These are phyloP conservation scores for Phytophthora cactorum DNA, from an alignment of 352 stramenopile species.

Conservation along the genomic window DNA sequence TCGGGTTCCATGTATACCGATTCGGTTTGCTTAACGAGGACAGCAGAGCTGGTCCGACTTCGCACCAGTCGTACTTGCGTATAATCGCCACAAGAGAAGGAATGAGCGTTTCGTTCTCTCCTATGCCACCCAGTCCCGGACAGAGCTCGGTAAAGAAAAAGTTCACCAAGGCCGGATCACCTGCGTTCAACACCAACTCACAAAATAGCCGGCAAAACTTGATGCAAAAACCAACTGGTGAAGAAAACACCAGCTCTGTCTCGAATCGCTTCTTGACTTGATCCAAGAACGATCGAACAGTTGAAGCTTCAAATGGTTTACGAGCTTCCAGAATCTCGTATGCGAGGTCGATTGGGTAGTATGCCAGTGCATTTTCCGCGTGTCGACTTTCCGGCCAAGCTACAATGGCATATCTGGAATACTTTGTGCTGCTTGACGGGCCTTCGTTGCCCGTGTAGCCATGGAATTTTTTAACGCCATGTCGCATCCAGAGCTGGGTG, in stretches of 20 bases:
- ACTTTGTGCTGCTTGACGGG: constrained; percentile 16
- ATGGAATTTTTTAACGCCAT: neutral
- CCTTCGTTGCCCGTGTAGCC: neutral
- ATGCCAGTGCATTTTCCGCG: constrained; percentile 1
- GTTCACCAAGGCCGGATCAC: neutral
- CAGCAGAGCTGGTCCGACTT: neutral
- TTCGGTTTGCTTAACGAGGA: neutral
- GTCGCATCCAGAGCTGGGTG: neutral
- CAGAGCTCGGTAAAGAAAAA: neutral
- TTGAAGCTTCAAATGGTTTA: neutral
- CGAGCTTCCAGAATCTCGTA: neutral
- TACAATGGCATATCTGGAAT: constrained; percentile 13
- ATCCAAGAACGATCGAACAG: constrained; percentile 10
- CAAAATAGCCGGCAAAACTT: neutral
- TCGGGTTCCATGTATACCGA: neutral
- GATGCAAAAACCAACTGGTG: neutral
- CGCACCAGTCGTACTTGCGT: neutral
- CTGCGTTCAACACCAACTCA: neutral
- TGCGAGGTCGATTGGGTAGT: constrained; percentile 10
- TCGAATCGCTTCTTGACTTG: neutral
- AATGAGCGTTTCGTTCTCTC: neutral
- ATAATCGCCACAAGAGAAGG: neutral
- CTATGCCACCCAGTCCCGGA: neutral
- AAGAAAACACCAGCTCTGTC: neutral
- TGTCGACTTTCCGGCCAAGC: constrained; percentile 12